A percentile compares a stretch with the other conserved stretches of the same genome.
Evolutionary conservation across 305 asterid genomes (phyloP).

Genomic region (Euphrasia arctica): DNA sequence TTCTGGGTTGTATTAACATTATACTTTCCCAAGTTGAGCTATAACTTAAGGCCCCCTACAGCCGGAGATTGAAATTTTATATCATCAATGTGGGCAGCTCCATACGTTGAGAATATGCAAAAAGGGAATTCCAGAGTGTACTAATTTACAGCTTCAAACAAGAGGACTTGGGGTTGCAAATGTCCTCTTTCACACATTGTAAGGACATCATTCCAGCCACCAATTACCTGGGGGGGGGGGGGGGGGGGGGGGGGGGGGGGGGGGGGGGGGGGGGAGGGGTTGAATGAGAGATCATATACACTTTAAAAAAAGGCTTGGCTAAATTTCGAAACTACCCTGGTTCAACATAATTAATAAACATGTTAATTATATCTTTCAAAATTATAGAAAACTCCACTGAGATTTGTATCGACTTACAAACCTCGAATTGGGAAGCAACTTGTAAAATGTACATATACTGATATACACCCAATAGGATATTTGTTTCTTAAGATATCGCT

Average conservation of each 20-base stretch:
- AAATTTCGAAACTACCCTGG: background rate
- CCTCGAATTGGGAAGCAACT: background rate
- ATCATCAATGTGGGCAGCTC: constrained; percentile 26
- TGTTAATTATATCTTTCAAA: background rate
- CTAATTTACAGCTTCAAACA: constrained; percentile 79
- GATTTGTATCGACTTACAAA: background rate
- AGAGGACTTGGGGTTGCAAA: constrained; percentile 94
- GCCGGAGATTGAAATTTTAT: constrained; percentile 11
- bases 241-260: background rate
- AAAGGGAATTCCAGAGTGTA: constrained; percentile 20
- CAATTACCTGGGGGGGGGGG: constrained; percentile 54
- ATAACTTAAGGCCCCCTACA: constrained; percentile 25
- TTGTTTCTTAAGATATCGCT: background rate
- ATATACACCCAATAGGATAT: background rate
- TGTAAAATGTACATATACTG: background rate
- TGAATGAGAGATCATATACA: background rate
- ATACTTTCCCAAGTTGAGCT: constrained; percentile 22
- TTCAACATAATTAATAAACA: background rate
- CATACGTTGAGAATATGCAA: constrained; percentile 22
- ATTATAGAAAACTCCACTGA: background rate
- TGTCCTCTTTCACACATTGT: constrained; percentile 85
- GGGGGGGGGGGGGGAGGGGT: background rate
- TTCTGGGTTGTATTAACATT: constrained; percentile 29
- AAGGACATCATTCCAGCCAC: constrained; percentile 84
- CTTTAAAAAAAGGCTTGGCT: background rate